Conservation (phyloP, 768 basidiomycete genomes). For the Solioccasus polychromus region DNA sequence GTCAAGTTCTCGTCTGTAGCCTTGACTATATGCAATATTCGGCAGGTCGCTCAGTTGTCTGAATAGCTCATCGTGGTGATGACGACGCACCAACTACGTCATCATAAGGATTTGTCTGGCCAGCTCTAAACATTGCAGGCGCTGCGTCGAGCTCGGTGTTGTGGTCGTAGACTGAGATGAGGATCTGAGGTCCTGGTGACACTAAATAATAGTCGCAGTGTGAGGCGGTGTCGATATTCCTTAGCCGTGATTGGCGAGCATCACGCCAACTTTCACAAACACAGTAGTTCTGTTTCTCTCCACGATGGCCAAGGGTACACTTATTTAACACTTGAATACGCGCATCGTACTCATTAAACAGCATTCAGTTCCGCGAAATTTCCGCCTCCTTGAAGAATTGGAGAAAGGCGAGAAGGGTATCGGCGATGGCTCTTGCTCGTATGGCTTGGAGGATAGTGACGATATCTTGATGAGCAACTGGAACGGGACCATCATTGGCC, state of each 20-base stretch:
- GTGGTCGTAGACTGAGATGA: slow-evolving; percentile 16
- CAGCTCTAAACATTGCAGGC: slow-evolving; percentile 65
- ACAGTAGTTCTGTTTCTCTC: slow-evolving; percentile 2
- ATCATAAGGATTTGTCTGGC: slow-evolving; percentile 75
- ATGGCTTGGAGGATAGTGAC: slow-evolving; percentile 92
- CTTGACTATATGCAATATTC: slow-evolving; percentile 55
- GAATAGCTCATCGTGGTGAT: slow-evolving; percentile 4
- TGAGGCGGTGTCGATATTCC: slow-evolving; percentile 29
- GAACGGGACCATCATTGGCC: slow-evolving; percentile 99
- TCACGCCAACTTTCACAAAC: too few species aligned
- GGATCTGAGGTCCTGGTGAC: slow-evolving; percentile 6
- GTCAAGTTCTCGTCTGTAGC: slow-evolving; percentile 98
- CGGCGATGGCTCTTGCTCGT: slow-evolving; percentile 96
- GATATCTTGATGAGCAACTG: slow-evolving; percentile 98
- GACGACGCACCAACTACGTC: slow-evolving; percentile 79
- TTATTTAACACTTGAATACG: not conserved
- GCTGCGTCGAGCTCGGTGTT: slow-evolving; percentile 10
- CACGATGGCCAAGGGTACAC: slow-evolving; percentile 53
- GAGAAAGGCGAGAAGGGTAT: slow-evolving; percentile 99
- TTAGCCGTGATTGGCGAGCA: slow-evolving; percentile 13
- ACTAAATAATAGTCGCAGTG: slow-evolving; percentile 23
- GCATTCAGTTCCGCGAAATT: slow-evolving; percentile 85
- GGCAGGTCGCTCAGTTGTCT: slow-evolving; percentile 1
- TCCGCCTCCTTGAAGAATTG: slow-evolving; percentile 94
- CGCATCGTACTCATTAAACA: not conserved